Conservation (phyloP, 2,329 filamentous ascomycete genomes). For the Coniella vitis region DNA sequence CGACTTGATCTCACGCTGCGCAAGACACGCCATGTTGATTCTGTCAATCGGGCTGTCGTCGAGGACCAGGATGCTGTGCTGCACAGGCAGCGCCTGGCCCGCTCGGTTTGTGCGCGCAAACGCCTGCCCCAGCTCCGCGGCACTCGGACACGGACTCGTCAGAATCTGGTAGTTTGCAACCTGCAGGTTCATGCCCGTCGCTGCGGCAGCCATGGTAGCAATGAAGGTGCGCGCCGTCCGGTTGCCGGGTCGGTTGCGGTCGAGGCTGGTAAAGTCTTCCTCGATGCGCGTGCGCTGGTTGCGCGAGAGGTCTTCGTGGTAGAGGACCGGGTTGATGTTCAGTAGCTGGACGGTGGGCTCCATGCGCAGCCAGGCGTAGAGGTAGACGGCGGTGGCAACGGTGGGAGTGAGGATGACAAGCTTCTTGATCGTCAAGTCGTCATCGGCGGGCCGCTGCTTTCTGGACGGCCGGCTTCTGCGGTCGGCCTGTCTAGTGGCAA, state of each 20-base stretch:
- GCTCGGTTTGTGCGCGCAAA: constrained; percentile 4
- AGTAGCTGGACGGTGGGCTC: neutral
- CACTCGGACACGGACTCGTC: constrained; percentile 2
- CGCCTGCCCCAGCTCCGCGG: constrained; percentile 3
- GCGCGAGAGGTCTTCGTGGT: constrained; percentile 3
- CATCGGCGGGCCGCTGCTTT: neutral
- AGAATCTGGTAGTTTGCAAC: constrained; percentile 9
- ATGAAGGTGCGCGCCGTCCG: neutral
- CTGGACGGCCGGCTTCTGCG: no score
- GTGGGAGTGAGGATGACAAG: constrained; percentile 11
- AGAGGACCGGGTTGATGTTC: neutral
- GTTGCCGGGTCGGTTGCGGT: neutral
- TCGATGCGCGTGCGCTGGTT: neutral
- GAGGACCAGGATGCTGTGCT: neutral
- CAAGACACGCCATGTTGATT: neutral
- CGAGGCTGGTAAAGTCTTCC: constrained; percentile 6
- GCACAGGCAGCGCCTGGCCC: neutral
- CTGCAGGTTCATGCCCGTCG: constrained; percentile 9
- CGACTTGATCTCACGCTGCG: neutral
- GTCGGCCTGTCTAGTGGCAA: no score
- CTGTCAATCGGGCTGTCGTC: constrained; percentile 10
- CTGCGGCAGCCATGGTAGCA: neutral
- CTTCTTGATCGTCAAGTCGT: neutral
- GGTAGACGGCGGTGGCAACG: neutral
- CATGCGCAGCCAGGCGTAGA: constrained; percentile 1